These are phyloP conservation scores for Bruguiera sexangula DNA, from an alignment of 345 rosid genomes.

Conservation along the genomic window DNA sequence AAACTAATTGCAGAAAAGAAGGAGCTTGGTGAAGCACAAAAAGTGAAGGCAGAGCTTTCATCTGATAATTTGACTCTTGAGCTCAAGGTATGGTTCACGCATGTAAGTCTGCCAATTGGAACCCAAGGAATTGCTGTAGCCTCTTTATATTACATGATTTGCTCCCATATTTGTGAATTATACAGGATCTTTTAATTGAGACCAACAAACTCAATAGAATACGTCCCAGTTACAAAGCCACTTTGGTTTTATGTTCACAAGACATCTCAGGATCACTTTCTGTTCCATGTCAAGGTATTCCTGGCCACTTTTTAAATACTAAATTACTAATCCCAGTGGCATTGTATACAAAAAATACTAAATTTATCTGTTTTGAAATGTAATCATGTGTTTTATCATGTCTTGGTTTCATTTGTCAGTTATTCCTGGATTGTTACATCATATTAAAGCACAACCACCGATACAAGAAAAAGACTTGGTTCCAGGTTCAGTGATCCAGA, in stretches of 20 bases:
- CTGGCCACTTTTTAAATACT: not conserved
- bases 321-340: not conserved
- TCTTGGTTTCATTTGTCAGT: conserved; percentile 35
- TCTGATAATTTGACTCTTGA: conserved; percentile 29
- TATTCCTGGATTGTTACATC: conserved; percentile 43
- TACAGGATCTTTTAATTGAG: conserved; percentile 45
- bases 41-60: conserved; percentile 36
- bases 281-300: conserved; percentile 55
- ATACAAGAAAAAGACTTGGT: conserved; percentile 30
- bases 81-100: conserved; percentile 39
- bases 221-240: conserved; percentile 45
- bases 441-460: conserved; percentile 25
- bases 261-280: conserved; percentile 31
- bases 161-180: conserved; percentile 1
- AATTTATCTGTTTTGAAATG: not conserved
- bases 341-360: not conserved
- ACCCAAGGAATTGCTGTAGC: not conserved
- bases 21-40: conserved; percentile 20
- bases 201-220: conserved; percentile 39
- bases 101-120: no score
- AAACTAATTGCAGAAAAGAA: conserved; percentile 23
- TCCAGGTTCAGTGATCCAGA: conserved; percentile 44
- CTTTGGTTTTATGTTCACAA: conserved; percentile 35
- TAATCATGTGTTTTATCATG: not conserved
- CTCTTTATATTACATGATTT: not conserved